phyloP scores from a whole-genome alignment of 192 early-diverging fungal genomes.

The Coemansia furcata region DNA sequence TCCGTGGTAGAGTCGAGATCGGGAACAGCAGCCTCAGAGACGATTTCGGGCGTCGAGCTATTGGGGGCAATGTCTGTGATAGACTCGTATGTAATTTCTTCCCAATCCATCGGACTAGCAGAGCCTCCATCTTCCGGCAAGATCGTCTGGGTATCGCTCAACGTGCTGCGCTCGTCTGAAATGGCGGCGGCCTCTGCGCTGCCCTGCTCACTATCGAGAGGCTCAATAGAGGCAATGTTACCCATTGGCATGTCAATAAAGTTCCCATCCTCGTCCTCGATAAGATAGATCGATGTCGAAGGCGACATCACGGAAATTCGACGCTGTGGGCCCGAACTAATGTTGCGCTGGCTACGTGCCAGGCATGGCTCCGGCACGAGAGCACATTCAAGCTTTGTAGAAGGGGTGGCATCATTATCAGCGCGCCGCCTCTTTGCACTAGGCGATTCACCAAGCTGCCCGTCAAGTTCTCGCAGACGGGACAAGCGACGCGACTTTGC shows the following conservation, averaged over 20 bases:
- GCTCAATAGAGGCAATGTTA: background rate
- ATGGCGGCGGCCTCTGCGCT: background rate
- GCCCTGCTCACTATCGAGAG: background rate
- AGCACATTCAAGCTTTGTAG: background rate
- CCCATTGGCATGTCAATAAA: background rate
- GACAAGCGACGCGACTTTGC: background rate
- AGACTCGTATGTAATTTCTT: background rate
- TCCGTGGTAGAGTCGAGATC: background rate
- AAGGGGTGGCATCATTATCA: background rate
- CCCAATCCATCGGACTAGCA: background rate
- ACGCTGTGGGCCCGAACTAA: background rate
- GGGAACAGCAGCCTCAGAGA: background rate
- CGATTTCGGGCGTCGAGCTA: background rate
- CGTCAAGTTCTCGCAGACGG: too few species aligned
- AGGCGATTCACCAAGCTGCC: background rate
- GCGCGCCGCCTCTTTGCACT: background rate
- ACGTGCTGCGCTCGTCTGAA: background rate
- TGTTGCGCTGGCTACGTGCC: background rate
- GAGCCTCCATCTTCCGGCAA: background rate
- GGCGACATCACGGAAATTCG: background rate
- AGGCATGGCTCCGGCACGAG: background rate
- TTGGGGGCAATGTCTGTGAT: background rate
- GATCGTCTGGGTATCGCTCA: background rate
- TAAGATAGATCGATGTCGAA: background rate
- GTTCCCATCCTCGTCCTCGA: conserved; percentile 1